Base-by-base conservation (phyloP, 257 asterid genomes). In the Paulownia fortunei region DNA sequence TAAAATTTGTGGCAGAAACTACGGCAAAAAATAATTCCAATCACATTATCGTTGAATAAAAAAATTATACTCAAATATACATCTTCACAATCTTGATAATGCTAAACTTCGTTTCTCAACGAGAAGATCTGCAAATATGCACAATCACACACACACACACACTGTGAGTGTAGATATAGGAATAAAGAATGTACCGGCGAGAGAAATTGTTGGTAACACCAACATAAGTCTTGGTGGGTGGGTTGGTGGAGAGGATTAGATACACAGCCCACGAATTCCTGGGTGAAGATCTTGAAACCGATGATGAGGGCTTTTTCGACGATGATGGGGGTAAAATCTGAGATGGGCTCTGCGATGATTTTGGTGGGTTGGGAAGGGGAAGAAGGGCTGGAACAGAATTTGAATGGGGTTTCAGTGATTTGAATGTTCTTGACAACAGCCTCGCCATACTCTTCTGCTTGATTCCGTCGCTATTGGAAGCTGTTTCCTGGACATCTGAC, bases 151-250 rank as follows among this genome's bases (percentile, higher is more conserved):
- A 68, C 15, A 27, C 61, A 46, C 56, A 16, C 44, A 23, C 44
- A 27, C 24, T 51, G 55, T 3, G 42, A 27, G 16, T 5, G 36
- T 15, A 39, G 23, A 39, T 2, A 46, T 1, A 44, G 39, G 47
- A 16, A 42, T 9, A 16, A 69, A 30, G 42, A 47, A 70, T 76
- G 18, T 80, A 92, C 98, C 98, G 95, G 75, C 92, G 92, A 69
- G 89, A 73, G 84, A 94, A 92, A 83, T 88, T 84, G 83, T 86
- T 90, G 71, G 98, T 92, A 76, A 88, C 94, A 2, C 98, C 98
- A 26, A 94, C 96, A 60, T 94, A 94, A 8, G 97, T 92, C 69
- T 92, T 94, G 80, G 82, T 82, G 1, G 97, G 97, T 16, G 91
- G 84, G 36, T 88, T 90, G 69, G 92, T 88, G 64, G 98, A 94